Evolutionary conservation across 495 filamentous ascomycete species (phyloP).

Genomic region (Trichocladium uniseriatum): DNA sequence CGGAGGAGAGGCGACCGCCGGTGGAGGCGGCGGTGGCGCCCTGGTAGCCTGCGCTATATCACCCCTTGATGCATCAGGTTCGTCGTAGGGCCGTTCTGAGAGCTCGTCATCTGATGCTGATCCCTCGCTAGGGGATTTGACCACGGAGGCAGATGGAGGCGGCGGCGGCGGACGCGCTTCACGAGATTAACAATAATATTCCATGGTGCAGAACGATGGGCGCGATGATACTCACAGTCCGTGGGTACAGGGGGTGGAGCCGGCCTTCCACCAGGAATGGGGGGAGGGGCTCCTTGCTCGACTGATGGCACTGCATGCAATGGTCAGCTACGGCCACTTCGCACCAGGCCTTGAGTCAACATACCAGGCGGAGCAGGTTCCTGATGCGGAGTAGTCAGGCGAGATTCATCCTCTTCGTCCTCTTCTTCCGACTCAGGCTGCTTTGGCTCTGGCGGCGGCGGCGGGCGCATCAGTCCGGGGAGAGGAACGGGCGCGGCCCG

Average conservation of each 20-base stretch:
- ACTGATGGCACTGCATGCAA: constrained; percentile 31
- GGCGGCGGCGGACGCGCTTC: constrained; percentile 50
- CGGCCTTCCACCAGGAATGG: constrained; percentile 54
- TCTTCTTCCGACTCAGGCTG: constrained; percentile 32
- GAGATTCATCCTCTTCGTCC: constrained; percentile 29
- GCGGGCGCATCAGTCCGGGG: constrained; percentile 55
- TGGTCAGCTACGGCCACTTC: background rate
- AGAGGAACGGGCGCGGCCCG: constrained; percentile 64
- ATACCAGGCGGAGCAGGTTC: constrained; percentile 39
- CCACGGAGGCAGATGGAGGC: constrained; percentile 39
- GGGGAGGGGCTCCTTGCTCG: constrained; percentile 39
- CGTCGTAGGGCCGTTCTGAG: constrained; percentile 49
- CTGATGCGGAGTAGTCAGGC: constrained; percentile 28
- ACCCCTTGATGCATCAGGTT: constrained; percentile 30
- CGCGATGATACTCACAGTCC: constrained; percentile 48
- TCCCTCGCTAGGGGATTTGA: constrained; percentile 61
- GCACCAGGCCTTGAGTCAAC: constrained; percentile 18
- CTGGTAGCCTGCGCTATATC: constrained; percentile 29
- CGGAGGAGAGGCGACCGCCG: constrained; percentile 12
- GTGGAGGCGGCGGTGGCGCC: constrained; percentile 35
- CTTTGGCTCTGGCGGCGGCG: constrained; percentile 16
- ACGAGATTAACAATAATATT: constrained; percentile 27
- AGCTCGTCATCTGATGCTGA: constrained; percentile 93
- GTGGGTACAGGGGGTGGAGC: constrained; percentile 60
- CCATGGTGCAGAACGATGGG: constrained; percentile 7